These are phyloP conservation scores for Kazachstania africana DNA, from an alignment of 805 yeast genomes.

Conservation along the genomic window DNA sequence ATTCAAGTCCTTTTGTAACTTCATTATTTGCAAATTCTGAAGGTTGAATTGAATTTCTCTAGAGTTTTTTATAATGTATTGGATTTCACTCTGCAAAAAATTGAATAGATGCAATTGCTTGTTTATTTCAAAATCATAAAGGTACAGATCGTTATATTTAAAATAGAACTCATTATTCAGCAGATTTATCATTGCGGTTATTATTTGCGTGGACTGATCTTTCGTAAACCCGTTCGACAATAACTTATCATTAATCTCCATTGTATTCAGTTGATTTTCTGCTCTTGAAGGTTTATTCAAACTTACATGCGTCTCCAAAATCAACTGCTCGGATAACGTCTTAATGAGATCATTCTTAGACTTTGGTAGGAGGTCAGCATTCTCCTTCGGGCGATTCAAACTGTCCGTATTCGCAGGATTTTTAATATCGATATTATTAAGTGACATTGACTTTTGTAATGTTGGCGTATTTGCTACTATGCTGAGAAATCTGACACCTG, in stretches of 20 bases:
- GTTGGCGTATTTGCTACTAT: no score
- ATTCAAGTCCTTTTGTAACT: slow-evolving; percentile 60
- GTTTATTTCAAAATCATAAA: slow-evolving; percentile 53
- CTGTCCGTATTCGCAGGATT: no score
- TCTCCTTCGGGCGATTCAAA: not conserved
- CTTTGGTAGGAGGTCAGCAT: not conserved
- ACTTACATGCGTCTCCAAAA: slow-evolving; percentile 16
- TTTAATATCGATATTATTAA: no score
- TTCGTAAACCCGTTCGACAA: slow-evolving; percentile 10
- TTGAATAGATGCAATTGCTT: slow-evolving; percentile 82
- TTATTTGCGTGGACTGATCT: slow-evolving; percentile 15
- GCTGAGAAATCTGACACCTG: no score
- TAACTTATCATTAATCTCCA: slow-evolving; percentile 9
- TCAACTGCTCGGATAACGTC: slow-evolving; percentile 21
- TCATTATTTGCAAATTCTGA: slow-evolving; percentile 52
- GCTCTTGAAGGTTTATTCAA: slow-evolving; percentile 19
- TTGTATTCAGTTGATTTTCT: slow-evolving; percentile 22
- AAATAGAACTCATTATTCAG: slow-evolving; percentile 31
- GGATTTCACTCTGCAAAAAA: slow-evolving; percentile 81
- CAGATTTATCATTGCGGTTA: slow-evolving; percentile 25
- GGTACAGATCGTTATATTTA: slow-evolving; percentile 28
- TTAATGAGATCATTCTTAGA: slow-evolving; percentile 11
- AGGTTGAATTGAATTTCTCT: slow-evolving; percentile 62
- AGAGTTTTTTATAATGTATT: slow-evolving; percentile 63
- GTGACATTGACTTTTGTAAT: no score